A percentile compares a stretch with the other conserved stretches of the same genome.
Conservation (phyloP, 2,329 filamentous ascomycete species). For the Epichloe uncinata region DNA sequence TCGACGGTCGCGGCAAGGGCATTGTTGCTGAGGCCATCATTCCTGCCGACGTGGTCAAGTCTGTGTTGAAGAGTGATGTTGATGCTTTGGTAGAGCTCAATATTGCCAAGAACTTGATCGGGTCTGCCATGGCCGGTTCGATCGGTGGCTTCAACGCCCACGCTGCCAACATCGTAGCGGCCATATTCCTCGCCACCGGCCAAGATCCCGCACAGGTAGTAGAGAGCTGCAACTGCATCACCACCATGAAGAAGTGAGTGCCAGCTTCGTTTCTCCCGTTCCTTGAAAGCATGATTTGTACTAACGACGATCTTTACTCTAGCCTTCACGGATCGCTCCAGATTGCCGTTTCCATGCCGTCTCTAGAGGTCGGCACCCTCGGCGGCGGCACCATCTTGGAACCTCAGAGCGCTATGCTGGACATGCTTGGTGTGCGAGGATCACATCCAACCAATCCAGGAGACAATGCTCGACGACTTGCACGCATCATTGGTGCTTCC, state of each 20-base stretch:
- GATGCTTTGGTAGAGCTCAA: slow-evolving; percentile 89
- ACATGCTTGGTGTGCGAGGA: slow-evolving; percentile 84
- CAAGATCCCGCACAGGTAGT: slow-evolving; percentile 97
- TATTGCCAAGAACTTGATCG: slow-evolving; percentile 88
- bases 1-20: slow-evolving; percentile 92
- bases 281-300: background rate
- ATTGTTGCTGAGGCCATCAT: slow-evolving; percentile 96
- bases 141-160: slow-evolving; percentile 97
- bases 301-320: background rate
- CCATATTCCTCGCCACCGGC: slow-evolving; percentile 87
- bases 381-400: slow-evolving; percentile 95
- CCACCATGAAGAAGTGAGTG: slow-evolving; percentile 96
- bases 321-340: slow-evolving; percentile 84
- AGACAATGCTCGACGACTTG: slow-evolving; percentile 80
- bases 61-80: slow-evolving; percentile 85
- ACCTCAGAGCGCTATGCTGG: slow-evolving; percentile 91
- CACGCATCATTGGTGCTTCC: slow-evolving; percentile 78
- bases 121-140: slow-evolving; percentile 90
- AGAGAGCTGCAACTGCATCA: slow-evolving; percentile 95
- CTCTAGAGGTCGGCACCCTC: slow-evolving; percentile 92
- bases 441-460: slow-evolving; percentile 82
- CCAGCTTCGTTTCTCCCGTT: slow-evolving; percentile 10
- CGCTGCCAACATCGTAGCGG: slow-evolving; percentile 92
- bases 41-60: slow-evolving; percentile 71
- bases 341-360: slow-evolving; percentile 96